Percentiles rank a stretch among this genome's conserved stretches.
These are phyloP conservation scores for Sphagnurus paluster DNA, from an alignment of 1,284 basidiomycete genomes.

Conservation along the genomic window DNA sequence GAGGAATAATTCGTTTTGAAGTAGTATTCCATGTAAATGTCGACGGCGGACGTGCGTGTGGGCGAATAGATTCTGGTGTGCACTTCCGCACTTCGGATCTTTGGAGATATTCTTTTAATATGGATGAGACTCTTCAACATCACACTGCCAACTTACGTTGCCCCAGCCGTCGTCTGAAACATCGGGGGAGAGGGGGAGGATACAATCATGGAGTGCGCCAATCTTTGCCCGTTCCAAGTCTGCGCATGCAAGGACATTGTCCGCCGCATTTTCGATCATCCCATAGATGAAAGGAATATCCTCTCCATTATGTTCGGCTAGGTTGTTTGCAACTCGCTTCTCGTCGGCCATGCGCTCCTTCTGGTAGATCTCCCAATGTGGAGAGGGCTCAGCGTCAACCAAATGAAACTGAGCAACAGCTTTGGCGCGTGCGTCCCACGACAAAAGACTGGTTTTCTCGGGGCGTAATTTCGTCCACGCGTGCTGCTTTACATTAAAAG, in stretches of 20 bases:
- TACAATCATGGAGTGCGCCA: slow-evolving; percentile 2
- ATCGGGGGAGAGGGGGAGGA: slow-evolving; percentile 1
- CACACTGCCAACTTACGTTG: neutral
- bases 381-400: neutral
- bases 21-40: neutral
- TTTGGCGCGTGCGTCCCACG: neutral
- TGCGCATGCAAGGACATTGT: neutral
- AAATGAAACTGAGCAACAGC: slow-evolving; percentile 7
- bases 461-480: neutral
- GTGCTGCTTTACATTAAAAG: slow-evolving; percentile 3
- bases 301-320: neutral
- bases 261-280: neutral
- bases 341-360: neutral
- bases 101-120: neutral
- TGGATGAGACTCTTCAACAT: neutral
- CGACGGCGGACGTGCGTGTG: neutral
- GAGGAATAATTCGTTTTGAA: neutral
- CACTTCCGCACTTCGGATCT: slow-evolving; percentile 1
- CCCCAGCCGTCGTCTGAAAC: neutral
- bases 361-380: slow-evolving; percentile 2
- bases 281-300: slow-evolving; percentile 2
- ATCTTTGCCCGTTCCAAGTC: neutral
- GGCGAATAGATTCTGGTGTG: slow-evolving; percentile 7
- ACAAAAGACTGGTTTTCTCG: neutral
- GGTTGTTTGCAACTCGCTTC: neutral